phyloP scores from a whole-genome alignment of 805 yeast species.

The Candida silvicultrix region DNA sequence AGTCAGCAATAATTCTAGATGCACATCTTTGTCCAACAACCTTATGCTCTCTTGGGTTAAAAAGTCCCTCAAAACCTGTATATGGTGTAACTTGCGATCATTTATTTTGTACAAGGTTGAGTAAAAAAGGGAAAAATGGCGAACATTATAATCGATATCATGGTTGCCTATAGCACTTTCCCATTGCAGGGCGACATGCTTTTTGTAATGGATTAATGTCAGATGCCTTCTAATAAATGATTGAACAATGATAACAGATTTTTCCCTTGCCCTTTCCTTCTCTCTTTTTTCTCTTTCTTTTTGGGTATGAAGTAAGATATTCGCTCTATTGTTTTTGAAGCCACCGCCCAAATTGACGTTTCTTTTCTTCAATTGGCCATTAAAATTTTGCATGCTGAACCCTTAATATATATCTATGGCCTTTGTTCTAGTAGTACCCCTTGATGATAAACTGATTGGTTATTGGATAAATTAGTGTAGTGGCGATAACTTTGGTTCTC shows the following conservation, averaged over 20 bases:
- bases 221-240: slow-evolving; percentile 35
- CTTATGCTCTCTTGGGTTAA: neutral
- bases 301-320: slow-evolving; percentile 56
- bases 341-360: slow-evolving; percentile 55
- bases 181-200: slow-evolving; percentile 18
- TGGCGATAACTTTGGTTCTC: no score
- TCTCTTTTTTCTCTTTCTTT: slow-evolving; percentile 65
- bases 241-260: slow-evolving; percentile 48
- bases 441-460: no score
- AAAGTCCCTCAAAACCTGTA: neutral
- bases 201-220: slow-evolving; percentile 24
- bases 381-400: slow-evolving; percentile 37
- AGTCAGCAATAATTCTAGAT: neutral
- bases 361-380: slow-evolving; percentile 55
- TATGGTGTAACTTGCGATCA: neutral
- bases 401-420: no score
- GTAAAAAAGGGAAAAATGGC: slow-evolving; percentile 27
- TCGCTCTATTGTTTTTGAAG: slow-evolving; percentile 29
- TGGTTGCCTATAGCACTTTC: slow-evolving; percentile 6
- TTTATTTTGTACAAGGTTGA: neutral
- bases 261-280: slow-evolving; percentile 38
- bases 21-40: neutral
- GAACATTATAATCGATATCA: slow-evolving; percentile 7
- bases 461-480: no score
- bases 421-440: no score